These are phyloP conservation scores for Cladosporium sp. DNA, from an alignment of 2,329 filamentous ascomycete genomes.

Conservation along the genomic window DNA sequence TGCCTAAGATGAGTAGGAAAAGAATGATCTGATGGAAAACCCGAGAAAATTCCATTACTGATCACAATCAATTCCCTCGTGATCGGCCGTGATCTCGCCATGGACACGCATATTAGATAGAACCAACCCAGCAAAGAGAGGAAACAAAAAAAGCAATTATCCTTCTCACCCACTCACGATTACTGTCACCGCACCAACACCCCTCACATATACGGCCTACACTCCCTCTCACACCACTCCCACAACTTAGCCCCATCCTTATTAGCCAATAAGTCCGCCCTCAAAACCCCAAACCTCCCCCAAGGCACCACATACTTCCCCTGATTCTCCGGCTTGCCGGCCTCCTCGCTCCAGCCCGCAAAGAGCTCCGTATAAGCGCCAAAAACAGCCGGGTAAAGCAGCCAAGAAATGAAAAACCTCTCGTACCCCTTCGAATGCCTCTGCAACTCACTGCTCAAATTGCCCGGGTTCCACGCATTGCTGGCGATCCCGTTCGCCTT, in stretches of 20 bases:
- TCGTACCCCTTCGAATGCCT: slow-evolving; percentile 20
- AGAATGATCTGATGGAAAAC: too few species aligned
- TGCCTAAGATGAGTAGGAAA: too few species aligned
- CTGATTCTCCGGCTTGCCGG: slow-evolving; percentile 22
- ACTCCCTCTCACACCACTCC: slow-evolving; percentile 38
- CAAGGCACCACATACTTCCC: slow-evolving; percentile 31
- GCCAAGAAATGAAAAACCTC: slow-evolving; percentile 8
- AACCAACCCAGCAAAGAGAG: too few species aligned
- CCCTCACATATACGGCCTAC: slow-evolving; percentile 12
- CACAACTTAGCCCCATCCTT: slow-evolving; percentile 34
- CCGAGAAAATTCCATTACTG: too few species aligned
- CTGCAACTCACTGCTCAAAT: slow-evolving; percentile 27
- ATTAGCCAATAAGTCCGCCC: slow-evolving; percentile 29
- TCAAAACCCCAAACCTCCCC: slow-evolving; percentile 28
- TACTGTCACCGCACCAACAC: neutral
- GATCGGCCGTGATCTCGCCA: too few species aligned
- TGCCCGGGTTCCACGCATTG: slow-evolving; percentile 30
- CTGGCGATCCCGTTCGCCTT: slow-evolving; percentile 22
- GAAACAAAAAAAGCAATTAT: too few species aligned
- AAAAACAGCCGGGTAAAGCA: slow-evolving; percentile 23
- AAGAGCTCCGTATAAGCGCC: slow-evolving; percentile 33
- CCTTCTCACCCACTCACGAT: too few species aligned
- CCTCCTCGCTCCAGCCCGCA: slow-evolving; percentile 25
- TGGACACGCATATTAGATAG: too few species aligned
- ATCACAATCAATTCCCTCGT: too few species aligned